These are phyloP conservation scores for Eurotiales sp. DNA, from an alignment of 2,329 filamentous ascomycete genomes.

Conservation along the genomic window DNA sequence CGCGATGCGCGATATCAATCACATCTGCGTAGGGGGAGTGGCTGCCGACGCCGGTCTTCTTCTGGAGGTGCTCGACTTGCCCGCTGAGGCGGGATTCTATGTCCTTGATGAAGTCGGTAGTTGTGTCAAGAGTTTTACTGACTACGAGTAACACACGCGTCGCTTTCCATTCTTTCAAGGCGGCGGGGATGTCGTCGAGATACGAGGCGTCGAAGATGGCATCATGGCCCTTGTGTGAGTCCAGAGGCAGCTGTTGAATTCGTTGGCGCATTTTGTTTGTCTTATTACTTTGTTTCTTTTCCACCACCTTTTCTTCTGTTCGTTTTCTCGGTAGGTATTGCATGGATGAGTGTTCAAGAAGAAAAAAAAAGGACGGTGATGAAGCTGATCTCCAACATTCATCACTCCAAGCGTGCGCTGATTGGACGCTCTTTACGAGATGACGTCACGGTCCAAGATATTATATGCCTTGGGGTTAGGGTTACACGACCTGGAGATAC, in stretches of 20 bases:
- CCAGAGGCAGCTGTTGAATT: conserved; percentile 20
- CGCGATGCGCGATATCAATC: conserved; percentile 4
- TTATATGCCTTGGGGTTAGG: too few species aligned
- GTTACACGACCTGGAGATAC: too few species aligned
- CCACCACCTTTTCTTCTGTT: too few species aligned
- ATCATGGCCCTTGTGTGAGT: conserved; percentile 1
- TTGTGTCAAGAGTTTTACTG: conserved; percentile 6
- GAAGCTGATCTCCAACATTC: too few species aligned
- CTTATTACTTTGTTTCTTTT: too few species aligned
- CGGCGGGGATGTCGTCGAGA: conserved; percentile 4
- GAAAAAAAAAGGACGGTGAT: too few species aligned
- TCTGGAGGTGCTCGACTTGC: not conserved
- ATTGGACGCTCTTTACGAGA: too few species aligned
- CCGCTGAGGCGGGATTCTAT: not conserved
- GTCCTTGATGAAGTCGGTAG: not conserved
- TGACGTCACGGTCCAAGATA: too few species aligned
- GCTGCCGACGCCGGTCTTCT: conserved; percentile 5
- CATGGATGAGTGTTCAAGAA: too few species aligned
- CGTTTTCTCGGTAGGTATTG: too few species aligned
- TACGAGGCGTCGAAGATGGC: conserved; percentile 8
- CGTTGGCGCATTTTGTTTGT: not conserved
- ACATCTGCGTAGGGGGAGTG: conserved; percentile 8
- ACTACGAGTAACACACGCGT: conserved; percentile 5
- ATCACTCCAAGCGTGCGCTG: too few species aligned
- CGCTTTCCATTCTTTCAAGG: conserved; percentile 5